Conservation (phyloP, 805 yeast genomes). For the Saccharomycopsis fermentans region DNA sequence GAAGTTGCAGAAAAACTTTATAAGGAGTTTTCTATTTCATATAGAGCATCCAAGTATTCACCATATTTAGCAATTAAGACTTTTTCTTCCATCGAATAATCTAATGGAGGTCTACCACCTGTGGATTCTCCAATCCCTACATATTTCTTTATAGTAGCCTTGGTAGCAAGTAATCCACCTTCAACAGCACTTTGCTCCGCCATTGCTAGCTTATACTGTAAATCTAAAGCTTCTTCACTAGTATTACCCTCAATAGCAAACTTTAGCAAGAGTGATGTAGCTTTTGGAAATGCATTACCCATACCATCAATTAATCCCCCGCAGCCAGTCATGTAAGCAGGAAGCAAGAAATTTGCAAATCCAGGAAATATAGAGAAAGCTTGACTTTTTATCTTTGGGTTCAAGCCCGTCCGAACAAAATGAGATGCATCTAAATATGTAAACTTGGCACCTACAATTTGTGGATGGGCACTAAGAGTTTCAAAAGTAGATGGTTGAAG, state of each 20-base stretch:
- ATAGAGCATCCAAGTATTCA: constrained; percentile 17
- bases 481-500: constrained; percentile 23
- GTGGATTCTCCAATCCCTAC: constrained; percentile 22
- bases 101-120: constrained; percentile 28
- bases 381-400: constrained; percentile 30
- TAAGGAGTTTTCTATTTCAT: constrained; percentile 18
- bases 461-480: constrained; percentile 25
- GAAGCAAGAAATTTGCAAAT: constrained; percentile 41
- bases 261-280: constrained; percentile 31
- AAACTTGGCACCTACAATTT: constrained; percentile 32
- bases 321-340: constrained; percentile 35
- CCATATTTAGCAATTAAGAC: constrained; percentile 17
- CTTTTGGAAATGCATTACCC: constrained; percentile 42
- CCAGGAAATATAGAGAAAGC: constrained; percentile 39
- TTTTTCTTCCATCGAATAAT: constrained; percentile 8
- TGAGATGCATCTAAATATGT: constrained; percentile 42
- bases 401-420: constrained; percentile 37
- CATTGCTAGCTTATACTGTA: constrained; percentile 34
- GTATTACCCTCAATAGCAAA: constrained; percentile 30
- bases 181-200: constrained; percentile 28
- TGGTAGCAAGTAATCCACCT: constrained; percentile 27
- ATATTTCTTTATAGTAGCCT: constrained; percentile 21
- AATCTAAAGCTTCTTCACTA: constrained; percentile 29
- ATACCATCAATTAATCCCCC: constrained; percentile 44
- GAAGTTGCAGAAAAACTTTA: neutral